Evolutionary conservation across 768 basidiomycete genomes (phyloP).

Genomic region (Mycena epipterygia): DNA sequence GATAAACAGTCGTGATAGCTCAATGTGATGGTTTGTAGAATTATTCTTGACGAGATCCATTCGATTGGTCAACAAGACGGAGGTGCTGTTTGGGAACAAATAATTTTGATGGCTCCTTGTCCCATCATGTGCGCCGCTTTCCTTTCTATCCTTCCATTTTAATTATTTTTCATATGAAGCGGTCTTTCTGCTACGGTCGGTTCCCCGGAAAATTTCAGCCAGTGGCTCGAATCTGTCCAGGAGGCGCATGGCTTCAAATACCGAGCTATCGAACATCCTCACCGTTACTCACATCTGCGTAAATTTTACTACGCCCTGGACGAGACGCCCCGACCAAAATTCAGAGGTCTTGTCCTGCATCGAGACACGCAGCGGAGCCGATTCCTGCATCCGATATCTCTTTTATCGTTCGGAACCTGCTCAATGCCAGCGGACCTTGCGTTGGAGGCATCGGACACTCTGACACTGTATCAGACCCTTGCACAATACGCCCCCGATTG

Average conservation of each 20-base stretch:
- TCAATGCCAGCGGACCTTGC: slow-evolving; percentile 73
- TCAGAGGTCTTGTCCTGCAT: slow-evolving; percentile 55
- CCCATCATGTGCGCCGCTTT: slow-evolving; percentile 71
- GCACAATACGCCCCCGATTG: slow-evolving; percentile 21
- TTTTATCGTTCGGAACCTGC: slow-evolving; percentile 66
- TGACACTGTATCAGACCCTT: slow-evolving; percentile 66
- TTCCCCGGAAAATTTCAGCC: slow-evolving; percentile 71
- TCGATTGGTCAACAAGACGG: slow-evolving; percentile 79
- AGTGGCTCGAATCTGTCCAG: slow-evolving; percentile 76
- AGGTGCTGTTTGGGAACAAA: slow-evolving; percentile 81
- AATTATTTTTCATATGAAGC: slow-evolving; percentile 46
- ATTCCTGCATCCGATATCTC: slow-evolving; percentile 75
- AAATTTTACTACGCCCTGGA: slow-evolving; percentile 69
- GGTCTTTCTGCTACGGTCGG: slow-evolving; percentile 83
- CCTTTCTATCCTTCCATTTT: background rate
- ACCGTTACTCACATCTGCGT: slow-evolving; percentile 81
- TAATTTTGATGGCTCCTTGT: slow-evolving; percentile 77
- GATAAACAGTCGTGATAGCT: background rate
- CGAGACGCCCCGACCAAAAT: slow-evolving; percentile 38
- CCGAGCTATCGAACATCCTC: slow-evolving; percentile 71
- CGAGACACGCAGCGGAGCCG: slow-evolving; percentile 55
- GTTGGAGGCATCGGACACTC: slow-evolving; percentile 70
- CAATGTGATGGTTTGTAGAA: slow-evolving; percentile 51
- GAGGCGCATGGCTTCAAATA: slow-evolving; percentile 69
- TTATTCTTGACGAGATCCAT: slow-evolving; percentile 78